These are phyloP conservation scores for Darksidea phi DNA, from an alignment of 495 filamentous ascomycete species.

Conservation along the genomic window DNA sequence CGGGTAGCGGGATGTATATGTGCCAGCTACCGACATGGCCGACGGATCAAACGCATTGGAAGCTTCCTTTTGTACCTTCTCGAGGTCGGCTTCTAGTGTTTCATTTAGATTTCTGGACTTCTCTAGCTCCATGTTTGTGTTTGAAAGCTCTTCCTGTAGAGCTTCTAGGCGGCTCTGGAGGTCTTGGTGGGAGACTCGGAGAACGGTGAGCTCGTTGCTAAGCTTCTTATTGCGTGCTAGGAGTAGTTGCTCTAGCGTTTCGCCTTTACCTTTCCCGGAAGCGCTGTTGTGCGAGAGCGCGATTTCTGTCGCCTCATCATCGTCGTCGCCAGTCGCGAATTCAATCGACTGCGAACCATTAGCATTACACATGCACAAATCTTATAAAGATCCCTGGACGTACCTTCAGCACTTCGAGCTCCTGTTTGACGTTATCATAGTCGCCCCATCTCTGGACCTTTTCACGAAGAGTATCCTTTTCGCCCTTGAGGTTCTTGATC, in stretches of 20 bases:
- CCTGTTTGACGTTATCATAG: conserved; percentile 93
- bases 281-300: conserved; percentile 49
- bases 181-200: conserved; percentile 92
- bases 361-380: not conserved
- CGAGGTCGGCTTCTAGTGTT: conserved; percentile 89
- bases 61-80: conserved; percentile 79
- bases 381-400: not conserved
- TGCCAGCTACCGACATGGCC: conserved; percentile 89
- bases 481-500: conserved; percentile 60
- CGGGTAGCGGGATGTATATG: conserved; percentile 78
- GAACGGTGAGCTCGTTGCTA: conserved; percentile 84
- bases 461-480: conserved; percentile 67
- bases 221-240: conserved; percentile 94
- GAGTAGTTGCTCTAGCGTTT: conserved; percentile 85
- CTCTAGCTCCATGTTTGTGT: conserved; percentile 81
- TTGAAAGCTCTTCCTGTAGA: conserved; percentile 79
- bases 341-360: conserved; percentile 69
- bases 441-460: conserved; percentile 88
- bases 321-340: conserved; percentile 86
- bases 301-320: conserved; percentile 50
- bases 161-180: conserved; percentile 75
- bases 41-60: conserved; percentile 80
- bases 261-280: conserved; percentile 61
- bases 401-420: conserved; percentile 90
- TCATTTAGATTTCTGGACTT: conserved; percentile 78